Conservation (phyloP, 1,139 yeast genomes). For the Protomyces inundatus region DNA sequence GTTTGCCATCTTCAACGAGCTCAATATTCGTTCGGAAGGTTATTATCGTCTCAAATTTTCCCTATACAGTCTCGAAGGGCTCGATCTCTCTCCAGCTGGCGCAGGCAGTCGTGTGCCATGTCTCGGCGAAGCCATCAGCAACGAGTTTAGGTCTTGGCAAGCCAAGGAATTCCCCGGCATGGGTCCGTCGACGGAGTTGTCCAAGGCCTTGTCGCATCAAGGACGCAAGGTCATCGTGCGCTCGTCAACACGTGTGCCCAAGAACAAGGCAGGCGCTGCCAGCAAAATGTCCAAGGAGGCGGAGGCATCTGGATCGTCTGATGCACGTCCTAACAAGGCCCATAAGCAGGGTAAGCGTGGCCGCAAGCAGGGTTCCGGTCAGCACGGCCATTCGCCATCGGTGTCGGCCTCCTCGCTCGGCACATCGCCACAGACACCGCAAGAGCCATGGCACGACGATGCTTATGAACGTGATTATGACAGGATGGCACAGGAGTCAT, state of each 20-base stretch:
- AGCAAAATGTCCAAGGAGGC: no score
- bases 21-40: constrained; percentile 41
- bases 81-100: neutral
- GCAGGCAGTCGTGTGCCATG: neutral
- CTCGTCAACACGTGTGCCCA: no score
- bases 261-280: no score
- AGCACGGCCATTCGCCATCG: no score
- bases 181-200: constrained; percentile 1
- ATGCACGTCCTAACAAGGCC: neutral
- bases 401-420: no score
- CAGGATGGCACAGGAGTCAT: no score
- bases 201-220: constrained; percentile 16
- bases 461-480: no score
- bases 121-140: constrained; percentile 34
- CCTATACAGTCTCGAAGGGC: constrained; percentile 32
- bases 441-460: no score
- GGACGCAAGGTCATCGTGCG: constrained; percentile 7
- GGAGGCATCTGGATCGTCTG: neutral
- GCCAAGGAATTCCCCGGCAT: constrained; percentile 42
- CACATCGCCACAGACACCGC: no score
- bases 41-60: constrained; percentile 37
- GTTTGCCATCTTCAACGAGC: constrained; percentile 39
- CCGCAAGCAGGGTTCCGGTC: no score
- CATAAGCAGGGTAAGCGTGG: neutral
- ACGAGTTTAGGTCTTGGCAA: constrained; percentile 38